phyloP scores from a whole-genome alignment of 1,139 yeast genomes.

The Suhomyces panamericanus region DNA sequence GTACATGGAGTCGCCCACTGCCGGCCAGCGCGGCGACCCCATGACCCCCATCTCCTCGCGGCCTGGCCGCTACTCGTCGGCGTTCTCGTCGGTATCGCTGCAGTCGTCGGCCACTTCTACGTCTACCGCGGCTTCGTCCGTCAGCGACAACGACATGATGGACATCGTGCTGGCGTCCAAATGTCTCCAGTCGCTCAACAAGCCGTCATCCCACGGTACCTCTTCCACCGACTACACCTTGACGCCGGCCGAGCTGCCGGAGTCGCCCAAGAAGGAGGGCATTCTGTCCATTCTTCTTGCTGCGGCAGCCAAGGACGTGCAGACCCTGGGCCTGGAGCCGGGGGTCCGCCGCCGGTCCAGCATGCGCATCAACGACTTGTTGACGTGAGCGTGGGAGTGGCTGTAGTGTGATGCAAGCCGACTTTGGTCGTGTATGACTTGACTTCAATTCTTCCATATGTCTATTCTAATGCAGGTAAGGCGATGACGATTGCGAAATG shows the following conservation, averaged over 20 bases:
- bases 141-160: slow-evolving; percentile 23
- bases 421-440: not conserved
- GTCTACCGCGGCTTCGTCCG: not conserved
- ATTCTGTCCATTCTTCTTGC: slow-evolving; percentile 19
- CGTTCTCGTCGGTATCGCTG: slow-evolving; percentile 4
- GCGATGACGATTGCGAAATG: too few relatives aligned
- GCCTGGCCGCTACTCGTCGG: not conserved
- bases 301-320: slow-evolving; percentile 13
- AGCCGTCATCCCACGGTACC: slow-evolving; percentile 9
- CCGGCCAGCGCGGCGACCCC: slow-evolving; percentile 8
- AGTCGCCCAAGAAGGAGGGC: slow-evolving; percentile 11
- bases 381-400: slow-evolving; percentile 8
- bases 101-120: not conserved
- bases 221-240: slow-evolving; percentile 1
- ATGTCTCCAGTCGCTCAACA: slow-evolving; percentile 38
- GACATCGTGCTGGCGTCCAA: slow-evolving; percentile 44
- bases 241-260: slow-evolving; percentile 2
- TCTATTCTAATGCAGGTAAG: slow-evolving; percentile 1
- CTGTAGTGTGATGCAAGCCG: too few relatives aligned
- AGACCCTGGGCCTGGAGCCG: slow-evolving; percentile 10
- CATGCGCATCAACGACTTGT: slow-evolving; percentile 19
- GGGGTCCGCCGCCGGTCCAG: slow-evolving; percentile 9
- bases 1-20: slow-evolving; percentile 6
- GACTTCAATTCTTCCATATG: slow-evolving; percentile 1
- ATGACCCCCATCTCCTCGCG: slow-evolving; percentile 9